Evolutionary conservation across 164 flowering plant genomes (phyloP), one percentile per base, ranked within the genome.

Genomic region (Stephania cephalantha): DNA sequence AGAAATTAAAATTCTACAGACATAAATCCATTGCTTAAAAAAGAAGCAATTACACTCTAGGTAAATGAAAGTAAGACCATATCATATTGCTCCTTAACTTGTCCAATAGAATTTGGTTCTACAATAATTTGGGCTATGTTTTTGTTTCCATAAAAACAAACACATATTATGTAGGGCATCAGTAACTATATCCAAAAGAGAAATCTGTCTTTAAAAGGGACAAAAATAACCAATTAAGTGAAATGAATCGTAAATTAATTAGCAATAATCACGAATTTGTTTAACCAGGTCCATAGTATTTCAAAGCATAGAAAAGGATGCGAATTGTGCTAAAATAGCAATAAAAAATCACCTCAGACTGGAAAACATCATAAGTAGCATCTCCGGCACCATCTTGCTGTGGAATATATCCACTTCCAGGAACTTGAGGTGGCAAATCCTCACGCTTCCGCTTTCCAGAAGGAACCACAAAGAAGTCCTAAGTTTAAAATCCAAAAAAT

Each of bases 331-430:
- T 9, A 44, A 78, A n/a, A 45, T 69, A 50, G 61, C 17, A 12
- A 75, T 17, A 42, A 71, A 72, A 52, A 79, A 65, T 44, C 68
- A 87, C 85, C 85, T 85, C 83, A 63, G 79, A 75, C 81, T 84
- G 81, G 72, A 81, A 81, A 53, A 78, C 73, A 66, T 86, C 89
- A 6, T 80, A 71, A 12, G 76, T 46, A 68, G 75, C 74, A 87
- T 91, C 94, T 58, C 87, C 89, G 74, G 98, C 88, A 77, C 99
- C 99, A 88, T 95, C 99, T 80, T 93, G 98, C 80, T 93, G 99
- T 6, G 99, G 98, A 45, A 95, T 90, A 70, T 84, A 90, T 18
- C 91, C 91, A 79, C 94, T 87, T 73, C 80, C 73, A 22, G 79
- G 85, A 83, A 81, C 82, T 12, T 86, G 90, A 61, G 88, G 69